These are phyloP conservation scores for Yarrowia sp. DNA, from an alignment of 805 yeast species.

Conservation along the genomic window DNA sequence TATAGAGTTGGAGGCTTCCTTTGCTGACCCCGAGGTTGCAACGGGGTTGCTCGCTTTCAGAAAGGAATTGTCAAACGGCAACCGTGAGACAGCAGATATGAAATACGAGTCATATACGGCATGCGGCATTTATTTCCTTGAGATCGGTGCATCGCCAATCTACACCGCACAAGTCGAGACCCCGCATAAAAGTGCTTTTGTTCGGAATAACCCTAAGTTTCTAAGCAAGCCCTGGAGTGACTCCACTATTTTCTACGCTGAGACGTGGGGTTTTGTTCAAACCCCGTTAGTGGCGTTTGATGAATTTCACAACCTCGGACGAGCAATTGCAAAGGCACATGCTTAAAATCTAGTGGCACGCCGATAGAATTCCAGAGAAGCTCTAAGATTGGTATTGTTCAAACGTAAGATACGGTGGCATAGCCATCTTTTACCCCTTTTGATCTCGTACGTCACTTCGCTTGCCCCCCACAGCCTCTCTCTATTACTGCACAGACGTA, in stretches of 20 bases:
- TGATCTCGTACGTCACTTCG: neutral
- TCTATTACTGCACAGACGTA: neutral
- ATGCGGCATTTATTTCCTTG: neutral
- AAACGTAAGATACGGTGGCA: neutral
- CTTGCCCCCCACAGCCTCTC: conserved; percentile 13
- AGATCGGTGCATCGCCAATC: neutral
- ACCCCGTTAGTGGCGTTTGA: no score
- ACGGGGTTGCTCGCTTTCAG: conserved; percentile 9
- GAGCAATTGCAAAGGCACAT: no score
- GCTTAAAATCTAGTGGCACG: no score
- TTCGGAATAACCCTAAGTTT: no score
- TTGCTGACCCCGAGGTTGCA: neutral
- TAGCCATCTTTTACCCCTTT: neutral
- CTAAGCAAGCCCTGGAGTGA: no score
- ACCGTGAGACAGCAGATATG: neutral
- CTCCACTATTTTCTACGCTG: no score
- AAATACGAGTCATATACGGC: neutral
- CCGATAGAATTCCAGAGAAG: no score
- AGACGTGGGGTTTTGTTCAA: no score
- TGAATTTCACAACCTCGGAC: no score
- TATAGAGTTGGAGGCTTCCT: neutral
- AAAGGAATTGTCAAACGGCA: conserved; percentile 13
- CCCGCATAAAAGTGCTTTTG: no score
- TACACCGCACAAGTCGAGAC: neutral
- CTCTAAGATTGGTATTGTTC: no score